Conservation (phyloP, 1,284 basidiomycete species). For the Gastroboletus turbinatus region DNA sequence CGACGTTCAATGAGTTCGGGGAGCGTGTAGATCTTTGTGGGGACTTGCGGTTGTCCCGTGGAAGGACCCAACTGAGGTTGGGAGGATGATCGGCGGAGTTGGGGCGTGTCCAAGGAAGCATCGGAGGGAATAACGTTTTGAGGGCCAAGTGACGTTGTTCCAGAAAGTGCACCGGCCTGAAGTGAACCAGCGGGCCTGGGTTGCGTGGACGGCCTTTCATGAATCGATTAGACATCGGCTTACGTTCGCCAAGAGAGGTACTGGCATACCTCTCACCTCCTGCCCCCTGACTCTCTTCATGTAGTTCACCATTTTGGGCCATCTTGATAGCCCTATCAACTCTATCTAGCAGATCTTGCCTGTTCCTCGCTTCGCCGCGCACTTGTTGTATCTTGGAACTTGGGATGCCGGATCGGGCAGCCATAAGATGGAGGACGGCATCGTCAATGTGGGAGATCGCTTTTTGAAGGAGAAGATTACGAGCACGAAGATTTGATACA, state of each 20-base stretch:
- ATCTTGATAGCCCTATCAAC: slow-evolving; percentile 33
- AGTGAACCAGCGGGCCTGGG: slow-evolving; percentile 2
- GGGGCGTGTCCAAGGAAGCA: slow-evolving; percentile 17
- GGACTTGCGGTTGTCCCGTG: slow-evolving; percentile 15
- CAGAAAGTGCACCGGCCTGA: slow-evolving; percentile 3
- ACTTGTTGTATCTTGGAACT: slow-evolving; percentile 35
- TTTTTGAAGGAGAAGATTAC: slow-evolving; percentile 35
- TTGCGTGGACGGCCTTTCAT: slow-evolving; percentile 17
- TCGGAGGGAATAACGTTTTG: not conserved
- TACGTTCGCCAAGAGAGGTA: slow-evolving; percentile 1
- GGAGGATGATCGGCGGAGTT: slow-evolving; percentile 33
- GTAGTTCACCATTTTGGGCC: slow-evolving; percentile 25
- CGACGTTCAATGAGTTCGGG: slow-evolving; percentile 30
- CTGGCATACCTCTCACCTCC: slow-evolving; percentile 16
- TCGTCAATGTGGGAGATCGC: slow-evolving; percentile 35
- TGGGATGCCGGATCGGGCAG: slow-evolving; percentile 34
- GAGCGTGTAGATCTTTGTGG: slow-evolving; percentile 26
- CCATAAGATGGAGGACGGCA: slow-evolving; percentile 33
- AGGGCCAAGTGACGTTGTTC: not conserved
- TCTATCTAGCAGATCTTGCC: slow-evolving; percentile 33
- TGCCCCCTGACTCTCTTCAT: slow-evolving; percentile 10
- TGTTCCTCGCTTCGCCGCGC: slow-evolving; percentile 32
- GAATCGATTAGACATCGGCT: slow-evolving; percentile 8
- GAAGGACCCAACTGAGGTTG: slow-evolving; percentile 32
- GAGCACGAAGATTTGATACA: slow-evolving; percentile 33